These are phyloP conservation scores for Pseudozyma sp. DNA, from an alignment of 1,284 basidiomycete species.

Conservation along the genomic window DNA sequence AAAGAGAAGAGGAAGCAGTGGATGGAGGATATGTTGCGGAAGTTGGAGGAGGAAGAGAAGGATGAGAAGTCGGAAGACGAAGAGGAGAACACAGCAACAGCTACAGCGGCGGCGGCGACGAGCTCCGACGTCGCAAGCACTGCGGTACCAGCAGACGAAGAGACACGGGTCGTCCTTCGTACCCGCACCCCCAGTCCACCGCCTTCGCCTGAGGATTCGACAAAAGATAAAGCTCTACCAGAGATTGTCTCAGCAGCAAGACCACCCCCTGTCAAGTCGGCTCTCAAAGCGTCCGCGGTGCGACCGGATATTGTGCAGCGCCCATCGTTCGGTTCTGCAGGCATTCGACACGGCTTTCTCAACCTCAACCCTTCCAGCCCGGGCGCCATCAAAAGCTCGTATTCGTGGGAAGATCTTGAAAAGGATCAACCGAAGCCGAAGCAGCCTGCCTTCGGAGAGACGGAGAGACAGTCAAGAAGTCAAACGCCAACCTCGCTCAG, in stretches of 20 bases:
- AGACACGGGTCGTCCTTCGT: constrained; percentile 44
- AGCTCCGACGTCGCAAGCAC: neutral
- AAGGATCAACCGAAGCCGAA: constrained; percentile 17
- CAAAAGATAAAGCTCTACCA: constrained; percentile 19
- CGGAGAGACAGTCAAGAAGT: constrained; percentile 27
- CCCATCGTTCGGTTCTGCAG: constrained; percentile 40
- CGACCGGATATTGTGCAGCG: constrained; percentile 31
- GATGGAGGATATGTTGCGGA: constrained; percentile 56
- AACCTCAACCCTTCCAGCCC: constrained; percentile 56
- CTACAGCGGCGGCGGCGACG: neutral
- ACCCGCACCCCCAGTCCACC: constrained; percentile 40
- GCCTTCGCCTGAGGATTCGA: constrained; percentile 28
- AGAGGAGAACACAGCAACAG: neutral
- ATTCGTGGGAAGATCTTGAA: constrained; percentile 49
- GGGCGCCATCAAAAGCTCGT: constrained; percentile 48
- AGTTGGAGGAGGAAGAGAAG: constrained; percentile 58
- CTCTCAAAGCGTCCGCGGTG: constrained; percentile 30
- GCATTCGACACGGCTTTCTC: constrained; percentile 55
- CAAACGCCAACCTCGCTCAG: constrained; percentile 34
- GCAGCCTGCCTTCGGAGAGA: neutral
- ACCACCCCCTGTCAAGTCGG: constrained; percentile 46
- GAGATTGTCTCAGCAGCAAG: constrained; percentile 45
- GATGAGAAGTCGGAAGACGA: constrained; percentile 29
- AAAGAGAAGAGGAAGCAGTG: constrained; percentile 49
- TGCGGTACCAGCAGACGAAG: constrained; percentile 15